Conservation (phyloP, 345 rosid species). For the Psidium guajava region DNA sequence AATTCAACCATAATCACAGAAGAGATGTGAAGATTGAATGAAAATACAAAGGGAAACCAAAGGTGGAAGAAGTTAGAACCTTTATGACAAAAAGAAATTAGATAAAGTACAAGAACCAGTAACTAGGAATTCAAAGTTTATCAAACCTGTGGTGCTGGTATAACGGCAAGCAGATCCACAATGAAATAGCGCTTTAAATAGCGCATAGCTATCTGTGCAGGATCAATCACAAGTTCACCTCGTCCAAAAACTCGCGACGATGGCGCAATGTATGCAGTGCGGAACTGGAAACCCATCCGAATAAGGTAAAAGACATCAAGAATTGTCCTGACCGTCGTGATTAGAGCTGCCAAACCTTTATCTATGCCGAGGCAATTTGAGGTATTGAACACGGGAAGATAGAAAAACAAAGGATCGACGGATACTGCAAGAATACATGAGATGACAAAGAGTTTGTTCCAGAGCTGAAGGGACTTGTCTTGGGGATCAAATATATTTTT, state of each 20-base stretch:
- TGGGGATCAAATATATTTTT: slow-evolving; percentile 69
- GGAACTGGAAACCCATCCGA: slow-evolving; percentile 70
- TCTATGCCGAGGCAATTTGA: slow-evolving; percentile 54
- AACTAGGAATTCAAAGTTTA: not conserved
- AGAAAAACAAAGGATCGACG: slow-evolving; percentile 71
- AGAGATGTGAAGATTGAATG: not conserved
- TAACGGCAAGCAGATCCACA: slow-evolving; percentile 62
- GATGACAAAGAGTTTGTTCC: slow-evolving; percentile 72
- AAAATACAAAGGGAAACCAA: not conserved
- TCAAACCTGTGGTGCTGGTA: slow-evolving; percentile 78
- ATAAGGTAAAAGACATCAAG: slow-evolving; percentile 53
- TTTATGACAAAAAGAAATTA: not conserved
- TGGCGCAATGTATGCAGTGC: slow-evolving; percentile 78
- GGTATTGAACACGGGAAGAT: slow-evolving; percentile 59
- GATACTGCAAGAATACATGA: slow-evolving; percentile 70
- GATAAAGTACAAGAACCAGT: not conserved
- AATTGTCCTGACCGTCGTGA: slow-evolving; percentile 42
- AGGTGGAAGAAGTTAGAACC: not conserved
- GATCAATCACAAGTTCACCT: slow-evolving; percentile 88
- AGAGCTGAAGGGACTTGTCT: slow-evolving; percentile 58
- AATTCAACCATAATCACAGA: not conserved
- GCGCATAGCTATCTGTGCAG: slow-evolving; percentile 60
- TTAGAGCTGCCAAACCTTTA: slow-evolving; percentile 40
- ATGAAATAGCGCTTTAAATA: slow-evolving; percentile 59
- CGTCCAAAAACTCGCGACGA: slow-evolving; percentile 91